Evolutionary conservation across 331 rosid genomes (phyloP), one percentile per base, ranked within the genome.

Genomic region (Stylosanthes scabra): DNA sequence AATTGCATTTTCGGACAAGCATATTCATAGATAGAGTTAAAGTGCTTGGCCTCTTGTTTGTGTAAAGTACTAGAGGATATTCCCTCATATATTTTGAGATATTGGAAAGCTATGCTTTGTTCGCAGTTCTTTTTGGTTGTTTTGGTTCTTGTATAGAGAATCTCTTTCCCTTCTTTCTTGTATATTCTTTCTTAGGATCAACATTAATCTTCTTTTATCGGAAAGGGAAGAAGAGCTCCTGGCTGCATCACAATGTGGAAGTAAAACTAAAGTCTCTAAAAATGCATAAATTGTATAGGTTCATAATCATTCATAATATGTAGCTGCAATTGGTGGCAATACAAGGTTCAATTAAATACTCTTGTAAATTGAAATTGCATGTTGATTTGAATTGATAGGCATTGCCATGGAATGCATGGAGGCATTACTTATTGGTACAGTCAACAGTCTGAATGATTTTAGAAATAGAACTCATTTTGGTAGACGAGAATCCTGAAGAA

Each of bases 201-300:
- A 31, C 37, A 31, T 5, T 2, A 31, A 31, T 31, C 37, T 31
- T 31, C 25, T 31, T 31, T 31, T 31, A 31, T 31, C 37, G 37
- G 5, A 31, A 31, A 31, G 37, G 37, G 37, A 31, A 31, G 5
- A 31, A 31, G 5, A 2, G 37, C 5, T 31, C 37, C 37, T 31
- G 4, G 37, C 15, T 11, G 54, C 54, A 47, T 47, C 14, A 47
- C n/a, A 14, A n/a, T 51, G 20, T 31, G 16, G 6, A 12, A 66
- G 65, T 72, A 59, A 51, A 51, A 9, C 61, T 79, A 44, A 27
- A 40, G 3, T 25, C 52, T 54, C 52, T 44, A 1, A 63, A 63
- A 45, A 25, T 27, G 10, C 9, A 25, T 39, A 47, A 39, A 29
- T 57, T 46, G 14, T 27, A 3, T 8, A 59, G 27, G 39, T 66